Base-by-base conservation (phyloP, 257 asterid species). In the Scutellaria minor region DNA sequence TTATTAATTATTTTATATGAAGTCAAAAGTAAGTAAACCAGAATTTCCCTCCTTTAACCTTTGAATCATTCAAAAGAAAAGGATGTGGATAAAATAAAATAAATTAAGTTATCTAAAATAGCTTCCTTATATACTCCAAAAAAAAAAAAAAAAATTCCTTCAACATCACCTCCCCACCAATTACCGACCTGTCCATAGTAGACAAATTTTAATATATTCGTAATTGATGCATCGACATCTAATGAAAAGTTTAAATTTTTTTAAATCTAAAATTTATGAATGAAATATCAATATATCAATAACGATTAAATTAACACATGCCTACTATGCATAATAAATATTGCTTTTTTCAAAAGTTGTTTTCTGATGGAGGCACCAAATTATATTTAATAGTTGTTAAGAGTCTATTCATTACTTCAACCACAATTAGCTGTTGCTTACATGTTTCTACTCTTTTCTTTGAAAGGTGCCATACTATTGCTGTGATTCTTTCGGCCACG, bases 281-380 rank as follows among this genome's bases (percentile, higher is more conserved):
- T 31, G 37, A 31, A 31, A 3, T 31, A 31, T 31, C 3, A 31
- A 31, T 31, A 31, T 31, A 31, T 31, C 37, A 31, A 31, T 3
- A 31, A 24, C 2, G 27, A 24, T 24, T 2, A 24, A 31, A 4
- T 31, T 31, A 3, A 31, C 37, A 31, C 37, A 31, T 31, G 37
- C 37, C 37, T 31, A 31, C 5, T 31, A 4, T 31, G 4, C 3
- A 4, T 31, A 31, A 31, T 31, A 31, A 31, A 31, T 3, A 31
- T 31, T 31, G 37, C 37, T 31, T 51, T 52, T 68, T 48, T 13
- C 5, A 46, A 66, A 72, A 40, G 51, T n/a, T 5, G 2, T 20
- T 65, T 72, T 24, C 9, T 78, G 70, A 72, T 66, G 56, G 50
- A 72, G 74, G 59, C 81, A 71, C 48, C 68, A 72, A 67, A 61